phyloP scores from a whole-genome alignment of 1,139 yeast genomes.

The Yamadazyma oceani region DNA sequence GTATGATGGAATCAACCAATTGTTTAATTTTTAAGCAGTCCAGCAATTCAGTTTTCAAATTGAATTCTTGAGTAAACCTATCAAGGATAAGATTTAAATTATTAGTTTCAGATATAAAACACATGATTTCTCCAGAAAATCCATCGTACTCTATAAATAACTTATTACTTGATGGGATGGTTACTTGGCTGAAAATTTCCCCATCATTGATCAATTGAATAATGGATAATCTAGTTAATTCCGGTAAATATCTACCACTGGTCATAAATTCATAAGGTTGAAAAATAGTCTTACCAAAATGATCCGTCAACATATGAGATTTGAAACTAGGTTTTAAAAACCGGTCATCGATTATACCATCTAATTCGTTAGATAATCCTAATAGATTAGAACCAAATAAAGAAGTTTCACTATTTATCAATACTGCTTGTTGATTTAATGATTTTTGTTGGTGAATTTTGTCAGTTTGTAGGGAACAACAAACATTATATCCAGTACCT shows the following conservation, averaged over 20 bases:
- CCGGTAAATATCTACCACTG: conserved; percentile 58
- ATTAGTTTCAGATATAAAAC: conserved; percentile 33
- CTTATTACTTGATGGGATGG: conserved; percentile 11
- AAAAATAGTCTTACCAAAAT: conserved; percentile 34
- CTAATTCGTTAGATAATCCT: conserved; percentile 37
- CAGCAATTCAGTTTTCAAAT: conserved; percentile 20
- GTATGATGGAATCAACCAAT: conserved; percentile 30
- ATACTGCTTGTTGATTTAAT: conserved; percentile 22
- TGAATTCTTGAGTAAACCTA: conserved; percentile 23
- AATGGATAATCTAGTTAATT: conserved; percentile 45
- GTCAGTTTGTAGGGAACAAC: conserved; percentile 34
- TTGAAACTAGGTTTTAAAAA: conserved; percentile 20
- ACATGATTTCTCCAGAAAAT: conserved; percentile 40
- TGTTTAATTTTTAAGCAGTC: conserved; percentile 31
- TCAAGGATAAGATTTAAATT: conserved; percentile 23
- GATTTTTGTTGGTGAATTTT: conserved; percentile 26
- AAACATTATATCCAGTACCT: conserved; percentile 48
- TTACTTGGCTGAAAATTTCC: conserved; percentile 27
- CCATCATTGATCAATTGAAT: conserved; percentile 30
- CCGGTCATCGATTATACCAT: conserved; percentile 30
- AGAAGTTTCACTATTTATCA: conserved; percentile 43
- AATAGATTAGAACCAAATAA: conserved; percentile 39
- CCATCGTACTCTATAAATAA: conserved; percentile 32
- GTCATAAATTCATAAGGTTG: conserved; percentile 59
- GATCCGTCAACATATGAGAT: conserved; percentile 32